Evolutionary conservation across 192 early-diverging fungal species (phyloP).

Genomic region (Backusella morwellensis): DNA sequence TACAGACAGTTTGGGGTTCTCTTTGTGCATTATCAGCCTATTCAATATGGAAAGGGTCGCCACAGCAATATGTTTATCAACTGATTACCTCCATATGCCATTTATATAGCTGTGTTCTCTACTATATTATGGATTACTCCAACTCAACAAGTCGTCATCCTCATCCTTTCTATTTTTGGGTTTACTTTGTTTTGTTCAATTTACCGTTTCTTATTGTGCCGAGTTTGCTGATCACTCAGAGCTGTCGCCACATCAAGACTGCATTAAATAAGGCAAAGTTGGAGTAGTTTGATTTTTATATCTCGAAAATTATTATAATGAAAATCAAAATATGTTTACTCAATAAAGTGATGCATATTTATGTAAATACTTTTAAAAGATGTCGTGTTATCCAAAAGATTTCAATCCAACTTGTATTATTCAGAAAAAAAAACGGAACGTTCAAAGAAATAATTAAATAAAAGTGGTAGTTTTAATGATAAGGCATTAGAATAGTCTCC

Average conservation of each 20-base stretch:
- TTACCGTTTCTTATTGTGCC: conserved; percentile 70
- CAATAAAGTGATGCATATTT: no score
- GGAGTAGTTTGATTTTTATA: neutral
- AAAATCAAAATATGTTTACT: no score
- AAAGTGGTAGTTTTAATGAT: no score
- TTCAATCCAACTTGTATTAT: no score
- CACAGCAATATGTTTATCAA: conserved; percentile 56
- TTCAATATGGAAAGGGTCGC: conserved; percentile 51
- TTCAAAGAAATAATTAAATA: no score
- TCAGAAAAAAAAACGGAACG: no score
- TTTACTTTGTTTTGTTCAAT: conserved; percentile 89
- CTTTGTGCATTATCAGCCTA: conserved; percentile 53
- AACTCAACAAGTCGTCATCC: conserved; percentile 69
- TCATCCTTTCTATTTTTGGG: conserved; percentile 81
- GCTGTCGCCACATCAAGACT: neutral
- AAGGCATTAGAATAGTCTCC: no score
- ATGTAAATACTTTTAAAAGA: no score
- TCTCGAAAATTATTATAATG: neutral
- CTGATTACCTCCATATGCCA: conserved; percentile 65
- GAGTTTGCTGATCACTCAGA: neutral
- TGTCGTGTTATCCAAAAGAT: no score
- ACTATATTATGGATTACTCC: conserved; percentile 71
- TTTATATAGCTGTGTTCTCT: conserved; percentile 81
- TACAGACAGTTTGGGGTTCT: conserved; percentile 52
- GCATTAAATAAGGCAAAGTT: neutral